Percentiles rank a stretch among this genome's conserved stretches.
Evolutionary conservation across 805 yeast species (phyloP).

Genomic region (Wickerhamomyces xylosicus): DNA sequence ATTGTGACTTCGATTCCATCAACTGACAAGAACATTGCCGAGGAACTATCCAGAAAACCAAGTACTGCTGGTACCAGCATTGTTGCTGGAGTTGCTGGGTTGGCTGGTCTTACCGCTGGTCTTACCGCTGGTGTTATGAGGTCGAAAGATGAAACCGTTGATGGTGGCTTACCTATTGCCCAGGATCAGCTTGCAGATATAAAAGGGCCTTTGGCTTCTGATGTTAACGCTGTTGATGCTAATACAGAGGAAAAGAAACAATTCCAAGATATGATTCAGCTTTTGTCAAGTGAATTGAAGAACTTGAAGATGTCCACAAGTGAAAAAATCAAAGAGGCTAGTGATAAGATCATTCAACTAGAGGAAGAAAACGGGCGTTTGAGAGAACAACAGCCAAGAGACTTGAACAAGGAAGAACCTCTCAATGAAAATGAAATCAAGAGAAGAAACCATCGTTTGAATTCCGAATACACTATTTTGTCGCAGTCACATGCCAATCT

Average conservation of each 20-base stretch:
- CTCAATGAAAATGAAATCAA: constrained; percentile 23
- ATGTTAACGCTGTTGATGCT: constrained; percentile 1
- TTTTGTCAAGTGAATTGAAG: constrained; percentile 24
- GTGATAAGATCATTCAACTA: constrained; percentile 37
- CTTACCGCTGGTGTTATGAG: constrained; percentile 4
- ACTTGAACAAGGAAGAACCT: constrained; percentile 4
- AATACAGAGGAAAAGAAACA: constrained; percentile 14
- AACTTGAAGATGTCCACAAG: constrained; percentile 32
- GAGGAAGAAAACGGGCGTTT: constrained; percentile 27
- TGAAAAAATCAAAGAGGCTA: constrained; percentile 46
- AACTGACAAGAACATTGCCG: too few relatives aligned
- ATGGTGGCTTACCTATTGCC: too few relatives aligned
- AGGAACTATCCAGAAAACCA: background rate
- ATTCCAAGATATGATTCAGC: constrained; percentile 20
- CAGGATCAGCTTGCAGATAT: too few relatives aligned
- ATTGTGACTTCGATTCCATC: too few relatives aligned
- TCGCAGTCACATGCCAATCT: constrained; percentile 34
- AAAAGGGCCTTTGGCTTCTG: too few relatives aligned
- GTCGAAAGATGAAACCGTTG: too few relatives aligned
- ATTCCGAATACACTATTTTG: constrained; percentile 32
- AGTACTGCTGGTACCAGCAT: constrained; percentile 2
- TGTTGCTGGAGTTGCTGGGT: constrained; percentile 5
- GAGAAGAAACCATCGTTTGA: constrained; percentile 32
- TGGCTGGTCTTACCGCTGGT: constrained; percentile 7
- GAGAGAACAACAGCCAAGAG: constrained; percentile 7